Evolutionary conservation across 345 rosid species (phyloP).

Genomic region (Limnanthes douglasii): DNA sequence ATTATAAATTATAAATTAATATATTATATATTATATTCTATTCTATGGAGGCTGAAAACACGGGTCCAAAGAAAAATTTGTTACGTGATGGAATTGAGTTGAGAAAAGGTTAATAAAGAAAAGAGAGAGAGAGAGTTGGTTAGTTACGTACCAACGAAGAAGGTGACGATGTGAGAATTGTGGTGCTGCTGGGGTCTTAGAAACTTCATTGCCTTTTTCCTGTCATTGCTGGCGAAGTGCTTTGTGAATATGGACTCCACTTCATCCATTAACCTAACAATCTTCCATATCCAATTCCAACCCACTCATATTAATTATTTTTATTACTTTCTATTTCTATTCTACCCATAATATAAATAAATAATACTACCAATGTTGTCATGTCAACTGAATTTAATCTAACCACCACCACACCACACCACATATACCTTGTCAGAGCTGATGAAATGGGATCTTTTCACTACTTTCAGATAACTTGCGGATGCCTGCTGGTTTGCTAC

Average conservation of each 20-base stretch:
- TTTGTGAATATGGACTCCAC: constrained; percentile 95
- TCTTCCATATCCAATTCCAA: constrained; percentile 18
- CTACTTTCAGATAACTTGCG: constrained; percentile 59
- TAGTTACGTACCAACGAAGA: constrained; percentile 98
- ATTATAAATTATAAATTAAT: no score
- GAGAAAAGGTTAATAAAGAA: constrained; percentile 2
- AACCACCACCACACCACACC: background rate
- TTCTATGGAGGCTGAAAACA: no score
- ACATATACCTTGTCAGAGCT: constrained; percentile 88
- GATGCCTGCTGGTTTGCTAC: constrained; percentile 80
- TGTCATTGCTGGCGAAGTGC: constrained; percentile 91
- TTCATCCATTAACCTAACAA: constrained; percentile 88
- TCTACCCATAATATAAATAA: background rate
- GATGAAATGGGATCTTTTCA: constrained; percentile 76
- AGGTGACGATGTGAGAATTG: constrained; percentile 94
- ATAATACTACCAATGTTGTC: constrained; percentile 4
- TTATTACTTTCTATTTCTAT: background rate
- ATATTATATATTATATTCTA: no score
- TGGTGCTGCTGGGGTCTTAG: constrained; percentile 71
- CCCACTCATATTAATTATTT: no score
- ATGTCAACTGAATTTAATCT: constrained; percentile 3
- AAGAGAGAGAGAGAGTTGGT: constrained; percentile 1
- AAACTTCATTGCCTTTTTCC: constrained; percentile 96
- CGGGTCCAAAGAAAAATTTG: no score
- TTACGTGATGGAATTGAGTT: background rate